These are phyloP conservation scores for Closterium sp. DNA, from an alignment of 139 green algal genomes.

Conservation along the genomic window DNA sequence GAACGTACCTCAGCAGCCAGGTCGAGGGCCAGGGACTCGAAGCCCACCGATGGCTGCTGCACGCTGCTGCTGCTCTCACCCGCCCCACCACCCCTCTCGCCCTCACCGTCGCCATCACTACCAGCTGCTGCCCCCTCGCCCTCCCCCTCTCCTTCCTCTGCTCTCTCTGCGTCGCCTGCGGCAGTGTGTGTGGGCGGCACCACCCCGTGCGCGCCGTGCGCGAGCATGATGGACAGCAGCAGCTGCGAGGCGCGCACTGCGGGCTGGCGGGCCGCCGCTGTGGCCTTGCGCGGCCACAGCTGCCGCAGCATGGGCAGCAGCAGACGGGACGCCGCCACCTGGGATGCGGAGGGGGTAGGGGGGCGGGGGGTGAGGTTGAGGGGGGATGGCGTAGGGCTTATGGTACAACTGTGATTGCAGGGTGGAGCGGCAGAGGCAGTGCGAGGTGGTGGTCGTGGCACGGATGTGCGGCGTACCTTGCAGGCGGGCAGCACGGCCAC, in stretches of 20 bases:
- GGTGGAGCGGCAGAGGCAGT: not conserved
- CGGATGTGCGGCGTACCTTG: not conserved
- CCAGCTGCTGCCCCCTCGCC: not conserved
- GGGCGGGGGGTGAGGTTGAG: too few relatives aligned
- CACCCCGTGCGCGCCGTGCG: not conserved
- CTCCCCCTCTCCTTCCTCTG: not conserved
- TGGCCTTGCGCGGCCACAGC: not conserved
- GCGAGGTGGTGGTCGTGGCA: not conserved
- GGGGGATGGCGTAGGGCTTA: too few relatives aligned
- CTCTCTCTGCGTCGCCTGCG: not conserved
- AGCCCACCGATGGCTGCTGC: not conserved
- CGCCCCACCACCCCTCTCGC: not conserved
- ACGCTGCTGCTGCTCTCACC: not conserved
- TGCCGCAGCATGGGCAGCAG: not conserved
- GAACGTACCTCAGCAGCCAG: not conserved
- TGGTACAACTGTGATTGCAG: not conserved
- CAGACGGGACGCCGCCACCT: not conserved
- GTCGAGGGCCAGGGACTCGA: not conserved
- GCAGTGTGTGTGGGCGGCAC: not conserved
- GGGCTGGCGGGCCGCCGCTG: not conserved
- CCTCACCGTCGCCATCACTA: not conserved
- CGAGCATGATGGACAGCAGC: not conserved
- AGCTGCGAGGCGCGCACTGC: not conserved
- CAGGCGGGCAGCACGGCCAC: not conserved
- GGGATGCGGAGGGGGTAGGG: not conserved